Evolutionary conservation across 2,329 filamentous ascomycete genomes (phyloP), one percentile per base, ranked within the genome.

Genomic region (Colletotrichum sp.): DNA sequence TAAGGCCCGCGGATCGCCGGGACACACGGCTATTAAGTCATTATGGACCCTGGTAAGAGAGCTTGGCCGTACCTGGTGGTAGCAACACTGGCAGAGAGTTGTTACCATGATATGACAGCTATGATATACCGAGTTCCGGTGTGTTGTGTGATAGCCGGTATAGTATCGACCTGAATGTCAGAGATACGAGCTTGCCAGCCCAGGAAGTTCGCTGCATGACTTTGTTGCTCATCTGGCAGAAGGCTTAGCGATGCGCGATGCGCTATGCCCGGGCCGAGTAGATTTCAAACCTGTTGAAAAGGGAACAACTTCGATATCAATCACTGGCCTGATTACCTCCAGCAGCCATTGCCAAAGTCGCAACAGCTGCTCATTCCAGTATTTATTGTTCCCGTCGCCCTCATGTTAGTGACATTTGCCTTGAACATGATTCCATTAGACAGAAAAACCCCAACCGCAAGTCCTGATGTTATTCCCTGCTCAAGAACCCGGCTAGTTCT

Each of bases 281-380:
- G 32, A 2, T 13, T 9, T 0, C 2, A 39, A 9, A 5, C 8
- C 8, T 1, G 5, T 9, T 2, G 5, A 3, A n/a, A n/a, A n/a
- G 9, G 19, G 1, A n/a, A 22, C 0, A 4, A 0, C 36, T 39
- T 39, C 36, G 4, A 9, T 39, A 39, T 4, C 4, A 19, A 39
- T 5, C 36, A 39, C 15, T 39, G 7, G 36, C 8, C 36, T 39
- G 19, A 48, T 2, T 22, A 7, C 44, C 44, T n/a, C 19, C 0
- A 2, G 6, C 11, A 22, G 44, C 44, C 44, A 48, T 22, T 3
- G 9, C 9, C 9, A 1, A 48, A 4, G 2, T 48, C 44, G 1
- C 19, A n/a, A 48, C 44, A 7, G 3, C 39, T 4, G 19, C 39
- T 48, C 39, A 2, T 48, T 19, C 5, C 2, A 0, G 3, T 48